Evolutionary conservation across 257 asterid species (phyloP).

Genomic region (Forsythia suspensa): DNA sequence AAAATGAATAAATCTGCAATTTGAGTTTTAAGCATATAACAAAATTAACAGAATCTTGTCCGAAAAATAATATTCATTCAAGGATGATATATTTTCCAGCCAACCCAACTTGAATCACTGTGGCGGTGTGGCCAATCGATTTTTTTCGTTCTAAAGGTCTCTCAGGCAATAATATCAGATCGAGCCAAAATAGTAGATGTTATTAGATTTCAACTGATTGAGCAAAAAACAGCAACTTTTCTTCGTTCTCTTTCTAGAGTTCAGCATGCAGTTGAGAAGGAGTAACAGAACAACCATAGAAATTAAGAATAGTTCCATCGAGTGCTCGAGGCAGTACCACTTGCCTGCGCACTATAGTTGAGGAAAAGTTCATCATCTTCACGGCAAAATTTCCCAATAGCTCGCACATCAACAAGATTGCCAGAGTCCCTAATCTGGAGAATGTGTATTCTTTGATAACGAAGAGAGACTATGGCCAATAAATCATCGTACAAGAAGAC

Average conservation of each 20-base stretch:
- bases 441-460: constrained; percentile 92
- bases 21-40: neutral
- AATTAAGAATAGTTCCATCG: constrained; percentile 15
- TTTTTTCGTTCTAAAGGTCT: neutral
- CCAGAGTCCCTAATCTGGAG: constrained; percentile 97
- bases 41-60: neutral
- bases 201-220: constrained; percentile 4
- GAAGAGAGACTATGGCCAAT: constrained; percentile 88
- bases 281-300: neutral
- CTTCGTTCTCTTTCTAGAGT: neutral
- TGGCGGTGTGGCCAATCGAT: neutral
- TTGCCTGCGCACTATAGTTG: constrained; percentile 84
- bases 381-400: constrained; percentile 84
- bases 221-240: neutral
- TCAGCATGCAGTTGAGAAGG: neutral
- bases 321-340: constrained; percentile 39
- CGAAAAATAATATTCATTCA: neutral
- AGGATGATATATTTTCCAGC: neutral
- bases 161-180: neutral
- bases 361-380: constrained; percentile 98
- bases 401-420: constrained; percentile 75
- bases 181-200: neutral
- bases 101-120: neutral
- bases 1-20: neutral
- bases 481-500: constrained; percentile 94